phyloP scores from a whole-genome alignment of 441 rosid species.

The Eugenia klotzschiana region DNA sequence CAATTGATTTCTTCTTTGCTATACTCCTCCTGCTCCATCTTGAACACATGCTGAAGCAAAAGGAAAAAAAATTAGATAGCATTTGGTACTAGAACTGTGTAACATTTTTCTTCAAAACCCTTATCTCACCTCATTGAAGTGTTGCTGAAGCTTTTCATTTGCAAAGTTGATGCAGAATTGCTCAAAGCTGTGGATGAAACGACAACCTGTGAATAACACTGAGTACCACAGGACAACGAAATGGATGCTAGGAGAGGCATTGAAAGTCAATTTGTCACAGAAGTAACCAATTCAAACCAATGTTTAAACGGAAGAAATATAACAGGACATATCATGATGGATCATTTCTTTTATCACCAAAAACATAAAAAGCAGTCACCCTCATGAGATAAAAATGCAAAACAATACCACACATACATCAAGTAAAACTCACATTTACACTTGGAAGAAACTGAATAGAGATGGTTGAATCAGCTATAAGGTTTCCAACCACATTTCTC shows the following conservation, averaged over 20 bases:
- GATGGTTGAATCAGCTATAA: not conserved
- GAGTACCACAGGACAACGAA: not conserved
- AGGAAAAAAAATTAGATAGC: not conserved
- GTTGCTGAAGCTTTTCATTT: constrained; percentile 95
- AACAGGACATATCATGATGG: not conserved
- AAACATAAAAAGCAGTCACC: not conserved
- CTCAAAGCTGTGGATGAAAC: constrained; percentile 58
- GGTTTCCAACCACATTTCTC: not conserved
- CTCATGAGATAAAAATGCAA: not conserved
- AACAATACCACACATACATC: not conserved
- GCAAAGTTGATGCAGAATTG: constrained; percentile 98
- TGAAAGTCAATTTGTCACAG: not conserved
- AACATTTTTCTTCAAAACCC: not conserved
- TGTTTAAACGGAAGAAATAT: not conserved
- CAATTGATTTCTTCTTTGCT: constrained; percentile 86
- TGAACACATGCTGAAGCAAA: constrained; percentile 82
- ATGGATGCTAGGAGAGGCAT: not conserved
- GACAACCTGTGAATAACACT: constrained; percentile 5
- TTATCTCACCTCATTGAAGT: constrained; percentile 73
- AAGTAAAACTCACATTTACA: not conserved
- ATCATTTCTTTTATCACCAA: not conserved
- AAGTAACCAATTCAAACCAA: not conserved
- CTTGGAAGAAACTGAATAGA: not conserved
- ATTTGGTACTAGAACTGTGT: not conserved
- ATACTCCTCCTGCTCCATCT: constrained; percentile 98